phyloP scores from a whole-genome alignment of 768 basidiomycete genomes.

The Gelatoporia subvermispora region DNA sequence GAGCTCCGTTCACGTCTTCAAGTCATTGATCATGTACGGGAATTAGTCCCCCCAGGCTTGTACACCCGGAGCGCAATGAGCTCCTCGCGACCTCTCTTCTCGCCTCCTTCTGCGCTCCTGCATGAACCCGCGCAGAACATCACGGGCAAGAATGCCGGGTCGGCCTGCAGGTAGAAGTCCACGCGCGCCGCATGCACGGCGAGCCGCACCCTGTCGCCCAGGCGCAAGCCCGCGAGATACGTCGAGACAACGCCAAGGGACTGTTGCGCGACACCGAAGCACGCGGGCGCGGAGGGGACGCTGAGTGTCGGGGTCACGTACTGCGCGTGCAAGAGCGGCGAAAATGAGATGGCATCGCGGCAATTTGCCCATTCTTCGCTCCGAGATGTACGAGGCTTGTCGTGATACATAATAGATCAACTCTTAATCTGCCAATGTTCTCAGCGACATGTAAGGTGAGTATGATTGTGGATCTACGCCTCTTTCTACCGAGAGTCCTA shows the following conservation, averaged over 20 bases:
- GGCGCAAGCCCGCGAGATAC: conserved; percentile 33
- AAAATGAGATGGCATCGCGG: conserved; percentile 48
- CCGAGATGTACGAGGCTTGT: no score
- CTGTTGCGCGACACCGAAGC: conserved; percentile 24
- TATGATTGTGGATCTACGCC: no score
- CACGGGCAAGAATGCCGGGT: conserved; percentile 33
- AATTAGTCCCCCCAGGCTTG: conserved; percentile 33
- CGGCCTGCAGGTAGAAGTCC: conserved; percentile 38
- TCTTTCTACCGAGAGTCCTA: no score
- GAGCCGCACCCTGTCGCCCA: conserved; percentile 36
- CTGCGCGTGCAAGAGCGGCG: conserved; percentile 38
- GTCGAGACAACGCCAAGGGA: conserved; percentile 44
- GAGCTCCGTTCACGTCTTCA: conserved; percentile 32
- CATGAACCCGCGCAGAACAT: conserved; percentile 45
- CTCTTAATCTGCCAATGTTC: no score
- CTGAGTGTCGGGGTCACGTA: conserved; percentile 40
- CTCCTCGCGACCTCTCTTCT: conserved; percentile 36
- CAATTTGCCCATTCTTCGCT: no score
- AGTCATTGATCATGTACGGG: conserved; percentile 34
- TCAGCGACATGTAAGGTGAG: no score
- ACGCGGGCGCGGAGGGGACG: conserved; percentile 34
- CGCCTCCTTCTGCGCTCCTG: conserved; percentile 43
- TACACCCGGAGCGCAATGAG: conserved; percentile 42
- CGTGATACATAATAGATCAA: no score
- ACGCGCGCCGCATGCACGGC: conserved; percentile 32